phyloP scores from a whole-genome alignment of 805 yeast species.

The Schwanniomyces pseudopolymorphus region DNA sequence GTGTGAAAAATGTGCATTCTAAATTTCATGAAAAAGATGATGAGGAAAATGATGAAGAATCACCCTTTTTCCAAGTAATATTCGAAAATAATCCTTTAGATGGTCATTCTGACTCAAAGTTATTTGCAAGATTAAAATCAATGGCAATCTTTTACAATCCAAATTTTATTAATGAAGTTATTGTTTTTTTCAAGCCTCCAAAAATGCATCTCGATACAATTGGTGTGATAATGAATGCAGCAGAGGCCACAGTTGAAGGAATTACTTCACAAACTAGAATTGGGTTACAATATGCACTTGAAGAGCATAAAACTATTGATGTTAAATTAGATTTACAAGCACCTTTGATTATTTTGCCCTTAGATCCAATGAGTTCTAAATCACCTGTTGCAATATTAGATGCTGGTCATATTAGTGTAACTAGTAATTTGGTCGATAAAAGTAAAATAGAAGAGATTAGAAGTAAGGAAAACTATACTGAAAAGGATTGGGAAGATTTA shows the following conservation, averaged over 20 bases:
- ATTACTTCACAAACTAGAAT: conserved; percentile 84
- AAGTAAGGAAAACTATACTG: conserved; percentile 55
- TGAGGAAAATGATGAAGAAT: conserved; percentile 20
- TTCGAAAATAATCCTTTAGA: conserved; percentile 89
- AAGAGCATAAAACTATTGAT: conserved; percentile 89
- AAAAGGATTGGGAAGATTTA: conserved; percentile 72
- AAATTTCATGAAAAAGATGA: conserved; percentile 24
- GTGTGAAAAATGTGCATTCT: conserved; percentile 64
- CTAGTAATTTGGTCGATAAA: conserved; percentile 76
- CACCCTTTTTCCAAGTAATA: conserved; percentile 77
- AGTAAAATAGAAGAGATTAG: conserved; percentile 67
- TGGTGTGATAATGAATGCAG: conserved; percentile 88
- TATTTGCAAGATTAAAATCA: conserved; percentile 73
- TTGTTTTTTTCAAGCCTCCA: conserved; percentile 82
- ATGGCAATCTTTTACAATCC: conserved; percentile 90
- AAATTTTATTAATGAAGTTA: conserved; percentile 73
- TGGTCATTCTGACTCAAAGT: conserved; percentile 74
- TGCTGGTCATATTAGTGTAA: conserved; percentile 90
- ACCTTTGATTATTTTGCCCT: conserved; percentile 84
- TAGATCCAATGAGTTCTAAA: conserved; percentile 73
- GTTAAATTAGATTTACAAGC: conserved; percentile 89
- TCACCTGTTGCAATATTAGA: conserved; percentile 91
- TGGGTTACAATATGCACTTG: conserved; percentile 90
- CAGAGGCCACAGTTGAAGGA: conserved; percentile 92
- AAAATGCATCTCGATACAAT: conserved; percentile 82